Evolutionary conservation across 2,329 filamentous ascomycete species (phyloP), one percentile per base, ranked within the genome.

Genomic region (Colletotrichum gloeosporioides): DNA sequence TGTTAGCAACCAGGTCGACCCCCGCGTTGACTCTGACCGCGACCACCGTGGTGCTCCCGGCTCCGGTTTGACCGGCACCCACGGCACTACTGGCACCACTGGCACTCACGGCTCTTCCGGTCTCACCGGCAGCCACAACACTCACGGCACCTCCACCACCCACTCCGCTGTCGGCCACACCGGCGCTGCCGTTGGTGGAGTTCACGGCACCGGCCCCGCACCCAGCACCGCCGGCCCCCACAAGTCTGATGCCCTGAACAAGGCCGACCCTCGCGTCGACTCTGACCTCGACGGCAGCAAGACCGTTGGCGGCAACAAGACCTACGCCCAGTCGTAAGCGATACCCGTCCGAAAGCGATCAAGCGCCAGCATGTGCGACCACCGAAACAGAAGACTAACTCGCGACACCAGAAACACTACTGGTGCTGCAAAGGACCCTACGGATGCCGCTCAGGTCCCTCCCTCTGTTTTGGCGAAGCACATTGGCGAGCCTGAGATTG

Each of bases 401-500:
- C 65, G 72, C 57, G 59, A 64, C 61, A 34, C 62, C 63, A 65
- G 75, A 64, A 80, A 72, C 59, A 73, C 39, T n/a, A 64, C 75
- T 8, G 69, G 71, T 44, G 53, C 65, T 53, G 71, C 80, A 66
- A 84, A 83, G 77, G 90, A 92, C 63, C 90, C 90, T 6, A 89
- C 86, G 22, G 90, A 92, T 77, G 90, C 90, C 2, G 84, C 90
- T 0, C 90, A 92, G 80, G 90, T 91, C 0, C 90, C 90, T 2
- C 90, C 90, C 7, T 92, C 90, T 3, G 87, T 89, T 1, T 62
- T 92, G 75, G 84, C 84, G 65, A 83, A 87, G 79, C 85, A 88
- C 62, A 77, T 90, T 49, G 90, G 89, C 3, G 84, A 83, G 3
- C 88, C 89, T 1, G 69, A 80, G 2, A 80, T 90, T n/a, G 82